These are phyloP conservation scores for Strigomonas culicis DNA, from an alignment of 208 protist genomes.

Conservation along the genomic window DNA sequence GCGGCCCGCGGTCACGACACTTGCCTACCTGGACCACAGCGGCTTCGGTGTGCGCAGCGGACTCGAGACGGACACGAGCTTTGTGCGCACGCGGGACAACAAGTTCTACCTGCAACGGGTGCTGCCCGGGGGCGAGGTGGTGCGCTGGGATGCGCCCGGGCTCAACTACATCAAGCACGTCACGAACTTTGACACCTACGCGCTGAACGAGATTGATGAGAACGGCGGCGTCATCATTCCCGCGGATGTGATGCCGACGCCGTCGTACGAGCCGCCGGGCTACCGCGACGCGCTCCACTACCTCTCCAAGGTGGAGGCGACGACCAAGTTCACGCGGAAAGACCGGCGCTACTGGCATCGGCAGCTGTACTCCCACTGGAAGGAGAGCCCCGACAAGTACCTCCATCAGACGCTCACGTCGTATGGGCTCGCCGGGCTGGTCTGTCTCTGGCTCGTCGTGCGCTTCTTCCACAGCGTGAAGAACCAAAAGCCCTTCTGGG, in stretches of 20 bases:
- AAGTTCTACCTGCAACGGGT: constrained; percentile 91
- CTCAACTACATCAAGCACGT: constrained; percentile 80
- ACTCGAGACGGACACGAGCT: constrained; percentile 64
- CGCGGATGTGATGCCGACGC: constrained; percentile 68
- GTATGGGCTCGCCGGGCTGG: constrained; percentile 56
- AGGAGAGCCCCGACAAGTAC: constrained; percentile 80
- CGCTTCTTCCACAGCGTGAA: constrained; percentile 81
- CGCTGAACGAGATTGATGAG: constrained; percentile 84
- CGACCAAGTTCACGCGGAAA: constrained; percentile 81
- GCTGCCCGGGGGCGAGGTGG: constrained; percentile 66
- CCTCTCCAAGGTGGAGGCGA: constrained; percentile 56
- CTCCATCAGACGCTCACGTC: constrained; percentile 57
- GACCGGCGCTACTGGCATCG: constrained; percentile 79
- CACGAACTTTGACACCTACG: constrained; percentile 88
- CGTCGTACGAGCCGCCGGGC: constrained; percentile 55
- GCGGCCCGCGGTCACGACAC: constrained; percentile 71
- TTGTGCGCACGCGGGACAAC: constrained; percentile 87
- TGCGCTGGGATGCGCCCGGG: constrained; percentile 78
- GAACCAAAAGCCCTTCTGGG: constrained; percentile 89
- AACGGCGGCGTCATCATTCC: constrained; percentile 83
- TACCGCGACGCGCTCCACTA: constrained; percentile 79
- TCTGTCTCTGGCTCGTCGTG: constrained; percentile 61
- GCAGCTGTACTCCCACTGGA: constrained; percentile 75
- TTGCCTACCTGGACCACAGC: constrained; percentile 72
- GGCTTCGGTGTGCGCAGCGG: constrained; percentile 55